These are phyloP conservation scores for Phaseolus coccineus DNA, from an alignment of 331 rosid genomes.

Conservation along the genomic window DNA sequence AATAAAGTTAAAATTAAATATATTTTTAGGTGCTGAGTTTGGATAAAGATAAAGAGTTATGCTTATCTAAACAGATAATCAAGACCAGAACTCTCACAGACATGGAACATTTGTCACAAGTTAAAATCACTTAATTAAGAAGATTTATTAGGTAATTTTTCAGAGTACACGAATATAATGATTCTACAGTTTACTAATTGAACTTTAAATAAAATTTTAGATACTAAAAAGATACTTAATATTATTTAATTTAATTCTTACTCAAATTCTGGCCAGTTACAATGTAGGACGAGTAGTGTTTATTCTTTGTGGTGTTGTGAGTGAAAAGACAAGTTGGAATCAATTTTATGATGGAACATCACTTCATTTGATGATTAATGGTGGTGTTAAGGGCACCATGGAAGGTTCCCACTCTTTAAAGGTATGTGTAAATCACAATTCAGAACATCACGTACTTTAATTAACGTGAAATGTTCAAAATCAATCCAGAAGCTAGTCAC, in stretches of 20 bases:
- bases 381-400: not conserved
- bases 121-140: no score
- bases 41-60: no score
- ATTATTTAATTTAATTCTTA: not conserved
- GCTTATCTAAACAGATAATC: no score
- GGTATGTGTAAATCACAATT: conserved; percentile 14
- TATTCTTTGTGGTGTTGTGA: not conserved
- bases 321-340: conserved; percentile 12
- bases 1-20: no score
- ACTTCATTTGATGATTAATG: conserved; percentile 18
- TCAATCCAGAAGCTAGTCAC: conserved; percentile 14
- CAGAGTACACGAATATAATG: no score
- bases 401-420: conserved; percentile 30
- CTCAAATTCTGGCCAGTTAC: conserved; percentile 38
- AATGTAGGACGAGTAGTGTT: conserved; percentile 31
- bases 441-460: conserved; percentile 8
- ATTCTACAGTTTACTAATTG: no score
- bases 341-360: conserved; percentile 31
- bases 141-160: no score
- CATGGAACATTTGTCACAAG: no score
- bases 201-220: no score
- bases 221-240: no score
- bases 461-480: conserved; percentile 1
- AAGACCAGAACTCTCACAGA: no score
- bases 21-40: no score